Evolutionary conservation across 257 asterid genomes (phyloP), one percentile per base, ranked within the genome.

Genomic region (Fraxinus pennsylvanica): DNA sequence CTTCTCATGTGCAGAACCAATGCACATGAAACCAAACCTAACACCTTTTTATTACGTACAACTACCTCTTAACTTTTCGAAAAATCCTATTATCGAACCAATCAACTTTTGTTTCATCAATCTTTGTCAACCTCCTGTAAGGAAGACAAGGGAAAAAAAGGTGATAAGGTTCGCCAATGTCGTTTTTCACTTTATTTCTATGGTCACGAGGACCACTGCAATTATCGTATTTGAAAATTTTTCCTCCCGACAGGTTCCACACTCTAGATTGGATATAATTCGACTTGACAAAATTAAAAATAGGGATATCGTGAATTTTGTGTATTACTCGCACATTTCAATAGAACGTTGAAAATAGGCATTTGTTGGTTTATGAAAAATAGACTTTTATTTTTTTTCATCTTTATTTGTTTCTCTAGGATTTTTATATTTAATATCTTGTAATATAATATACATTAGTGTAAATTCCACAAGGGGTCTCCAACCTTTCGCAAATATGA

Each of bases 111-210:
- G 12, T 39, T 70, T 50, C 76, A 73, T 52, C 72, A 33, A 29
- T 77, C 79, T 2, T 77, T 81, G n/a, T 77, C 79, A 41, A 67
- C 63, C 71, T 68, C 63, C 7, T 30, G 74, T 35, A 68, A 14
- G 67, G 67, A 59, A 9, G 15, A 59, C 67, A 59, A 22, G 32
- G n/a, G 57, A 0, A 54, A 22, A 36, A 22, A 36, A 3, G 38
- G 29, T 19, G 14, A 19, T 2, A 61, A 5, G 67, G 66, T 9
- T 39, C 52, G 45, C 63, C 63, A 15, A 9, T 6, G 7, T 52
- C 2, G 13, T 39, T 39, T 50, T 41, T 38, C n/a, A 59, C 33
- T 52, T 78, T 9, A 61, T 22, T 61, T 25, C 35, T 27, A 5
- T 27, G 32, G 30, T 19, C 63, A 17, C 17, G 63, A 52, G 63